These are phyloP conservation scores for Ophiocordyceps polyrhachis-furcata DNA, from an alignment of 2,329 filamentous ascomycete species.

Conservation along the genomic window DNA sequence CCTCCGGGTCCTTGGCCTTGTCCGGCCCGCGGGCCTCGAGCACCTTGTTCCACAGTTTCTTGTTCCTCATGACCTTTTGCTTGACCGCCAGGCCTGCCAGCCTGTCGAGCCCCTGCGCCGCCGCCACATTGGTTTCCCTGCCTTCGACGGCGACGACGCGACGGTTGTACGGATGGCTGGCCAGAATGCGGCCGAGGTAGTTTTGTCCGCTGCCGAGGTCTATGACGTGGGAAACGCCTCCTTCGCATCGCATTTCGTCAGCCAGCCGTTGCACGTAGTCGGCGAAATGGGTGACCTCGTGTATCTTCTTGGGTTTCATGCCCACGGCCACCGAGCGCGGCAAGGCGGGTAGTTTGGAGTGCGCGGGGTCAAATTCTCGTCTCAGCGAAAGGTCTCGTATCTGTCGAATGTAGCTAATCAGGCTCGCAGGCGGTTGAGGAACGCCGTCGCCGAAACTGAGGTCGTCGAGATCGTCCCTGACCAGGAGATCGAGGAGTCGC, in stretches of 20 bases:
- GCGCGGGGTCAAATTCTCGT: constrained; percentile 34
- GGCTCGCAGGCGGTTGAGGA: constrained; percentile 26
- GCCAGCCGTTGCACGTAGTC: constrained; percentile 52
- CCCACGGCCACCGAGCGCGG: constrained; percentile 61
- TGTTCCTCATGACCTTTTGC: constrained; percentile 58
- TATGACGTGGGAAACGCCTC: constrained; percentile 55
- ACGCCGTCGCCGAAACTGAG: constrained; percentile 9
- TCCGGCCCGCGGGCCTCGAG: constrained; percentile 19
- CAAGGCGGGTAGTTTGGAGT: constrained; percentile 33
- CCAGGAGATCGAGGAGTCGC: constrained; percentile 60
- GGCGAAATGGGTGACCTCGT: constrained; percentile 87
- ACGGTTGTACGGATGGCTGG: constrained; percentile 68
- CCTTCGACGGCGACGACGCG: constrained; percentile 85
- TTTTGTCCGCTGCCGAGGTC: constrained; percentile 97
- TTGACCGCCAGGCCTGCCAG: constrained; percentile 58
- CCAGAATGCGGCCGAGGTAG: constrained; percentile 77
- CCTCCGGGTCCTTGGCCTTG: constrained; percentile 20
- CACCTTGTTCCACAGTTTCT: constrained; percentile 51
- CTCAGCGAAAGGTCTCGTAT: constrained; percentile 51
- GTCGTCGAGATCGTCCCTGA: constrained; percentile 51
- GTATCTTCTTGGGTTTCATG: constrained; percentile 91
- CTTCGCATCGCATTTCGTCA: constrained; percentile 35
- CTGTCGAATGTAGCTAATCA: constrained; percentile 54
- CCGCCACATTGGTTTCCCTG: constrained; percentile 66
- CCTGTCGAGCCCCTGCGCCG: constrained; percentile 72